Evolutionary conservation across 2,329 filamentous ascomycete species (phyloP), one percentile per base, ranked within the genome.

Genomic region (Colletotrichum agaves): DNA sequence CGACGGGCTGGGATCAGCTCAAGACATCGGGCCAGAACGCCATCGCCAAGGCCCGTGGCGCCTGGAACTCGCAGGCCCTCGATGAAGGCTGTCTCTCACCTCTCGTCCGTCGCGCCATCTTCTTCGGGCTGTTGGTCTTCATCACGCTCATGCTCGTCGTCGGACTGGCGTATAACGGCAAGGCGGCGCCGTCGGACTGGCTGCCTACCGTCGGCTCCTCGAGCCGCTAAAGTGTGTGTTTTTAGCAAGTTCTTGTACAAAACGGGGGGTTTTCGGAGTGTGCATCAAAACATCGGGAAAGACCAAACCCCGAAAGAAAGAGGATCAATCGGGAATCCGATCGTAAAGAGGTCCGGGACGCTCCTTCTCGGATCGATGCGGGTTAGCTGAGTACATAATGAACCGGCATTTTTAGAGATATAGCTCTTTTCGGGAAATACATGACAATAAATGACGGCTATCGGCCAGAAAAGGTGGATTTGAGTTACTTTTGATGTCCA

Each of bases 1-100:
- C 84, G n/a, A 72, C 79, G 60, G 76, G 77, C 50, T 76, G 75
- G 72, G 76, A 78, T 27, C 74, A 78, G 66, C 72, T 74, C 56
- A 73, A 73, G 68, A 65, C 60, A 21, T 55, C 68, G 5, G 27
- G 44, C 8, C 43, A 60, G 44, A 41, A 55, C 44, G 61, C 70
- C 47, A 58, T 53, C 13, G n/a, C 65, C 15, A 70, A 69, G 69
- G 65, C 46, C 15, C 60, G 66, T n/a, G 58, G 50, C 50, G 66
- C 67, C 33, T 71, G 71, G 59, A 71, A 64, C 53, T 65, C 69
- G 8, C 56, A 61, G 35, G 57, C 39, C 21, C 41, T 63, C 5
- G 72, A 74, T 8, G 70, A 73, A 43, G 70, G 69, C 37, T 71
- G 71, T 37, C 60, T 73, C 15, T 71, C 72, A 17, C 71, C 73